phyloP scores from a whole-genome alignment of 306 rosid species.

The Notholithocarpus densiflorus region DNA sequence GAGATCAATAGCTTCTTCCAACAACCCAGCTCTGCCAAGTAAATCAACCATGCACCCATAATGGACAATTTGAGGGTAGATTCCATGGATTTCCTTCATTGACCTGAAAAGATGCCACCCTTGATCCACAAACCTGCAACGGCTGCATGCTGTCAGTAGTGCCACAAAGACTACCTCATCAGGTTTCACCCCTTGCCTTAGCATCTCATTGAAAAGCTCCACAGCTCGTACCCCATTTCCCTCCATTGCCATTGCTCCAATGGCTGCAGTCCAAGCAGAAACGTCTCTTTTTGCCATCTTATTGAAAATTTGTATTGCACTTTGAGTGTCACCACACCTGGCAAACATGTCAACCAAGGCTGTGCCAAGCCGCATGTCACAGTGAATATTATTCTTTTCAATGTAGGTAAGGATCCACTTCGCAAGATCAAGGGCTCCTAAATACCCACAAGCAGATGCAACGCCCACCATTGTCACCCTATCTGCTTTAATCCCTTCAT shows the following conservation, averaged over 20 bases:
- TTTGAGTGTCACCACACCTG: constrained; percentile 61
- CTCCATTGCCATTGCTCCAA: constrained; percentile 74
- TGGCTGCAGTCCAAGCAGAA: constrained; percentile 80
- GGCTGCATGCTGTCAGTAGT: constrained; percentile 67
- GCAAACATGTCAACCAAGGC: constrained; percentile 80
- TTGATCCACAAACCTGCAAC: constrained; percentile 58
- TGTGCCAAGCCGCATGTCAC: constrained; percentile 70
- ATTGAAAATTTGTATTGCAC: constrained; percentile 54
- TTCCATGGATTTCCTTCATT: constrained; percentile 47
- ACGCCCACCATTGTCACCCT: constrained; percentile 71
- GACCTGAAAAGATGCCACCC: constrained; percentile 51
- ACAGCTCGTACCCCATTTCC: constrained; percentile 61
- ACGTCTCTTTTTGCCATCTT: constrained; percentile 52
- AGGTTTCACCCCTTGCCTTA: constrained; percentile 52
- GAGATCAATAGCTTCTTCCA: constrained; percentile 64
- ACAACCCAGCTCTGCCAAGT: constrained; percentile 61
- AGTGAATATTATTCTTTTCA: constrained; percentile 40
- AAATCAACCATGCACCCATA: constrained; percentile 87
- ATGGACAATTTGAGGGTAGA: constrained; percentile 58
- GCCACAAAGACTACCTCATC: constrained; percentile 68
- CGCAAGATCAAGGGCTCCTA: constrained; percentile 66
- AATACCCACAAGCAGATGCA: constrained; percentile 78
- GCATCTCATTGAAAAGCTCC: constrained; percentile 60
- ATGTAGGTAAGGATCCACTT: constrained; percentile 59
- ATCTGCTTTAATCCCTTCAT: constrained; percentile 49